Conservation (phyloP, 2,329 filamentous ascomycete species). For the Alternaria sp. region DNA sequence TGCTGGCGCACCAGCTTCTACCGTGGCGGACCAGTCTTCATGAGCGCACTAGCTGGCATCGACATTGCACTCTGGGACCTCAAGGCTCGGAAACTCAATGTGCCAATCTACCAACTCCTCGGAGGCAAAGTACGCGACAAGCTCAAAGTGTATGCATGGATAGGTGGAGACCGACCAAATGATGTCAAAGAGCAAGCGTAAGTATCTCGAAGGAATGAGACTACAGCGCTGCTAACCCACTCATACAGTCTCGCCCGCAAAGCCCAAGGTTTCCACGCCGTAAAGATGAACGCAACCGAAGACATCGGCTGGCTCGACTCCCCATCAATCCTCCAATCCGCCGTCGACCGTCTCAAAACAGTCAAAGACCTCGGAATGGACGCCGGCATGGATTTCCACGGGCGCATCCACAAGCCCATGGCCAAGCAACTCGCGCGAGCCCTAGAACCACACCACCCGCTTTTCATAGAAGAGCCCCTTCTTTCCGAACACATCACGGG, state of each 20-base stretch:
- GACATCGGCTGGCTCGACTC: conserved; percentile 80
- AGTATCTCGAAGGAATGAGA: conserved; percentile 23
- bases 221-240: not conserved
- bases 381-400: conserved; percentile 79
- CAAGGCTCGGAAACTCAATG: conserved; percentile 68
- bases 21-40: conserved; percentile 78
- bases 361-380: conserved; percentile 76
- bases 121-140: conserved; percentile 76
- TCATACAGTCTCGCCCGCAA: conserved; percentile 60
- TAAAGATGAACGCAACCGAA: conserved; percentile 83
- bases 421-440: conserved; percentile 74
- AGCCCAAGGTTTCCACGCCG: conserved; percentile 67
- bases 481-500: conserved; percentile 72
- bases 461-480: conserved; percentile 80
- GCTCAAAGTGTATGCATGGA: conserved; percentile 78
- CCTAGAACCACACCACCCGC: conserved; percentile 70
- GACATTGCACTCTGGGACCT: conserved; percentile 84
- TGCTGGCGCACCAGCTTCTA: conserved; percentile 76
- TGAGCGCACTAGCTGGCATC: conserved; percentile 78
- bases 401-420: conserved; percentile 79
- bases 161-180: conserved; percentile 73
- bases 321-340: conserved; percentile 66
- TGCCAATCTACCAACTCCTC: conserved; percentile 75
- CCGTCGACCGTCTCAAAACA: conserved; percentile 70
- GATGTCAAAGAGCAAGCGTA: conserved; percentile 71